Conservation (phyloP, 106 monocot species). For the Apostasia shenzhenica region DNA sequence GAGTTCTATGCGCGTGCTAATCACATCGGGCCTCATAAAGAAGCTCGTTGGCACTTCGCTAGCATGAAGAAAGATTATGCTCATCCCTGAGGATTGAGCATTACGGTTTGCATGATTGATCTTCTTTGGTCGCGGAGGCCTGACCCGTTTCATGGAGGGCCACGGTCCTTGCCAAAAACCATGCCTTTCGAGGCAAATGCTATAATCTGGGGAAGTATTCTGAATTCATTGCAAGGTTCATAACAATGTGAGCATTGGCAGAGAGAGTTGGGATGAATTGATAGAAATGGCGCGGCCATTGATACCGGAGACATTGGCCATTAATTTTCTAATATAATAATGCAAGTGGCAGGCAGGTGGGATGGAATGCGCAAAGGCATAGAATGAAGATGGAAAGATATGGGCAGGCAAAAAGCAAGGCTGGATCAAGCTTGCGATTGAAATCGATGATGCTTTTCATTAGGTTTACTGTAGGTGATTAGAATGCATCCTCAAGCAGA, state of each 20-base stretch:
- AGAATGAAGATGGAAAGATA: slow-evolving; percentile 54
- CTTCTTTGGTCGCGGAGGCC: slow-evolving; percentile 65
- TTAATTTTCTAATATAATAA: slow-evolving; percentile 74
- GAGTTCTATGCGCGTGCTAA: slow-evolving; percentile 72
- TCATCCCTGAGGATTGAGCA: slow-evolving; percentile 77
- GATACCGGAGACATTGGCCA: slow-evolving; percentile 63
- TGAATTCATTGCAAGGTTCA: slow-evolving; percentile 64
- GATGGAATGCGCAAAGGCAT: slow-evolving; percentile 50
- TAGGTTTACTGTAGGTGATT: slow-evolving; percentile 68
- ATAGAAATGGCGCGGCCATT: slow-evolving; percentile 28
- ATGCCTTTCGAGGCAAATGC: slow-evolving; percentile 78
- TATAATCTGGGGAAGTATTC: slow-evolving; percentile 74
- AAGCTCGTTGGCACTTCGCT: slow-evolving; percentile 39
- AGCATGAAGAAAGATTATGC: slow-evolving; percentile 65
- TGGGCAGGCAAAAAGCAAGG: slow-evolving; percentile 32
- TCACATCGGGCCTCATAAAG: slow-evolving; percentile 52
- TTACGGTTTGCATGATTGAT: slow-evolving; percentile 78
- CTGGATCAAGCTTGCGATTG: slow-evolving; percentile 78
- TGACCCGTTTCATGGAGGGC: slow-evolving; percentile 57
- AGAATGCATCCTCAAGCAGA: slow-evolving; percentile 42
- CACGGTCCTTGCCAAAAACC: slow-evolving; percentile 31
- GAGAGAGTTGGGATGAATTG: slow-evolving; percentile 47
- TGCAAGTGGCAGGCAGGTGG: slow-evolving; percentile 61
- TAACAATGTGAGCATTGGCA: slow-evolving; percentile 58
- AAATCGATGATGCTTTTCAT: slow-evolving; percentile 48